Evolutionary conservation across 176 grass and related monocot species (phyloP), one percentile per base, ranked within the genome.

Genomic region (Thinopyrum elongatum): DNA sequence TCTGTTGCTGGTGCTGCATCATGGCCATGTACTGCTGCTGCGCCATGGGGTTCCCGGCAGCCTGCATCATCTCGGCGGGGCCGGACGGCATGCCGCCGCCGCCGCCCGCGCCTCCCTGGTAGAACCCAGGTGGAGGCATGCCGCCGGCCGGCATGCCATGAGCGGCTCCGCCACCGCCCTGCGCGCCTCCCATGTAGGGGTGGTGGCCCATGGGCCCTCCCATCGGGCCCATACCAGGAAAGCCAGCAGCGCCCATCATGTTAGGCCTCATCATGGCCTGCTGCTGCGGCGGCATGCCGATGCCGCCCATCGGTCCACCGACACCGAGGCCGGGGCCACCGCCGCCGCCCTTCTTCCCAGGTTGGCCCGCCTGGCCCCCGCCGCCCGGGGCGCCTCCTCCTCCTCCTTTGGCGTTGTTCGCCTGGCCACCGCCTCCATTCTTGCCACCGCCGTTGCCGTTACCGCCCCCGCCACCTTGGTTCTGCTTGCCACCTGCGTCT

Each of bases 131-230:
- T 9, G 84, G 68, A 27, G 89, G 84, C 31, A 76, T 44, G 17
- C 82, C 91, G 3, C 88, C 73, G 22, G 86, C 81, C 2, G 91
- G 79, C 67, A 93, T 86, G 47, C 82, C 86, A 5, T 92, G 87
- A 1, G 63, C 83, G 17, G 90, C 87, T 0, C 84, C 88, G 7
- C 80, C 80, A 21, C 73, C 90, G 1, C 58, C 53, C 26, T 80
- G 90, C 70, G 44, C 16, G 58, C 41, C 36, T 5, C 90, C 90
- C 74, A 80, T 86, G 73, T 91, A 85, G 0, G 66, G 65, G 41
- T 84, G 85, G 31, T 73, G 76, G 70, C 87, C 85, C 89, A 94
- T 84, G 4, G 81, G 86, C 90, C 90, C 87, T 70, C 87, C 91
- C 85, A 93, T 91, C 81, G 83, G 93, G 70, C 75, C 84, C 66